Conservation (phyloP, 208 protist genomes). For the Crithidia expoeki region DNA sequence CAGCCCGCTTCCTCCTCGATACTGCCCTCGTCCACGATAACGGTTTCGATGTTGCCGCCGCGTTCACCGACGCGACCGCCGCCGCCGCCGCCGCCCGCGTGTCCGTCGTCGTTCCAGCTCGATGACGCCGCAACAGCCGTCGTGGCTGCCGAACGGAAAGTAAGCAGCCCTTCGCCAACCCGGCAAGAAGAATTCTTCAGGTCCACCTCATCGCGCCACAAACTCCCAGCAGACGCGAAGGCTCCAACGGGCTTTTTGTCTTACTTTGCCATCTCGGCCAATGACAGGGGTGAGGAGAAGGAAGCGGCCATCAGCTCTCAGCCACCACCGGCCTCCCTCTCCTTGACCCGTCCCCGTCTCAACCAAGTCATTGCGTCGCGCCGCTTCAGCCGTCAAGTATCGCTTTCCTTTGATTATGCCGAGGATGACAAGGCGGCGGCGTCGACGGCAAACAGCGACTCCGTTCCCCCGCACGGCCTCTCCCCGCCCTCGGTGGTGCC, state of each 20-base stretch:
- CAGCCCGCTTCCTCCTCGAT: not conserved
- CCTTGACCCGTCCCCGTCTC: not conserved
- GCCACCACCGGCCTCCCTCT: not conserved
- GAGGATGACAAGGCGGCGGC: conserved; percentile 3
- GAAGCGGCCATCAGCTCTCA: not conserved
- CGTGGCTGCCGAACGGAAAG: not conserved
- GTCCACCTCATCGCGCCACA: not conserved
- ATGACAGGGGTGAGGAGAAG: conserved; percentile 7
- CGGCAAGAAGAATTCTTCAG: not conserved
- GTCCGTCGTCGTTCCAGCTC: not conserved
- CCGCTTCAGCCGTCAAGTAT: conserved; percentile 8
- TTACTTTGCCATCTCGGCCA: not conserved
- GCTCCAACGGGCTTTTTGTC: not conserved
- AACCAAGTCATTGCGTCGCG: not conserved
- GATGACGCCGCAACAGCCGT: not conserved
- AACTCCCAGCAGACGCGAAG: not conserved
- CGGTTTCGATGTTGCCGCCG: not conserved
- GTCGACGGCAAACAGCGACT: conserved; percentile 8
- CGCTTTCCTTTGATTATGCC: conserved; percentile 12
- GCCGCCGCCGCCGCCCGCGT: not conserved
- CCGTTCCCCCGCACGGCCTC: conserved; percentile 11
- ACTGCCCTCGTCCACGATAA: not conserved
- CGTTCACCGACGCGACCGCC: not conserved
- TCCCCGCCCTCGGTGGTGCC: conserved; percentile 9
- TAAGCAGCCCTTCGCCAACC: not conserved